Conservation (phyloP, 1,284 basidiomycete genomes). For the Apiotrichum mycotoxinovorans region DNA sequence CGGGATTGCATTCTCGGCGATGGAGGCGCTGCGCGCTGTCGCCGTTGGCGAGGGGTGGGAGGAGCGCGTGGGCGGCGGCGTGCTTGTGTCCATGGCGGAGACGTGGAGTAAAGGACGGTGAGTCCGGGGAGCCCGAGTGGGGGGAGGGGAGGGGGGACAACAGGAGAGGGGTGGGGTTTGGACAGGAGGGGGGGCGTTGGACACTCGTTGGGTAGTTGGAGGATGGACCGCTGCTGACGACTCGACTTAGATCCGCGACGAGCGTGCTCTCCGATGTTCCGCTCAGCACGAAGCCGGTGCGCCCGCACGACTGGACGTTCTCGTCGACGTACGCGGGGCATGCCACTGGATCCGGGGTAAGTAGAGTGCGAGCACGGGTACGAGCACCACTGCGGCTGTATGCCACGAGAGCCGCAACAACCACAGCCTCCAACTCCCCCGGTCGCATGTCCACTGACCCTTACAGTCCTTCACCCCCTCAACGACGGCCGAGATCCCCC, state of each 20-base stretch:
- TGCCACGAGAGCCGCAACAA: background rate
- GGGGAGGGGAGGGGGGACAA: background rate
- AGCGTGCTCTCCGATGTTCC: conserved; percentile 53
- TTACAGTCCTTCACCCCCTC: conserved; percentile 54
- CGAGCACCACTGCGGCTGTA: no score
- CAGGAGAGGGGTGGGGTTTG: no score
- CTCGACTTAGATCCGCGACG: conserved; percentile 14
- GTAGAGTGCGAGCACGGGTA: no score
- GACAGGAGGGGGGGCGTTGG: no score
- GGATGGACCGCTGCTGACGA: no score
- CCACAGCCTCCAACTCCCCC: no score
- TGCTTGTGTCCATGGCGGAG: conserved; percentile 91
- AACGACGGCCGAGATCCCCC: conserved; percentile 64
- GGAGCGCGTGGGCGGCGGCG: conserved; percentile 73
- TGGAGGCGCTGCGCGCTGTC: conserved; percentile 68
- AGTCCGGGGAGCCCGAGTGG: background rate
- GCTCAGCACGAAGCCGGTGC: conserved; percentile 72
- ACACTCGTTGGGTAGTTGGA: no score
- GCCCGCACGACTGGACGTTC: conserved; percentile 98
- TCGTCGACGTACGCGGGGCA: conserved; percentile 82
- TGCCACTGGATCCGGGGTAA: conserved; percentile 31
- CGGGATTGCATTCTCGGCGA: conserved; percentile 68
- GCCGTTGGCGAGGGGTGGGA: conserved; percentile 67
- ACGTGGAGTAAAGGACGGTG: conserved; percentile 79
- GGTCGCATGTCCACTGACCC: no score